These are phyloP conservation scores for Mycena citricolor DNA, from an alignment of 1,284 basidiomycete genomes.

Conservation along the genomic window DNA sequence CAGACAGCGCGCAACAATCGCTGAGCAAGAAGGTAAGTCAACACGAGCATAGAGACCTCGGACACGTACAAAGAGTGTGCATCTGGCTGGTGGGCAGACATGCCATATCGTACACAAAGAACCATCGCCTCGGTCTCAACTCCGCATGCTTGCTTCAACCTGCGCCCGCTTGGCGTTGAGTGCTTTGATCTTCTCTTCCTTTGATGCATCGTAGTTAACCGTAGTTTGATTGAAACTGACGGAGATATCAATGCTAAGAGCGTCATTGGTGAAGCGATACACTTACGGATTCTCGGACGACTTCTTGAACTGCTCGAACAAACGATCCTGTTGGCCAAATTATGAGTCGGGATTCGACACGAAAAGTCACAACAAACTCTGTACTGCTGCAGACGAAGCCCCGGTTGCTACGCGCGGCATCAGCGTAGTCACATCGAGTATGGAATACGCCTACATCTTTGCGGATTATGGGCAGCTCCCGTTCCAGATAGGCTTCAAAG, in stretches of 20 bases:
- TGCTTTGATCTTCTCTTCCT: slow-evolving; percentile 77
- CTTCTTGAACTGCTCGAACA: slow-evolving; percentile 86
- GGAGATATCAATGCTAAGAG: slow-evolving; percentile 2
- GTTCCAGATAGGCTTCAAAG: slow-evolving; percentile 90
- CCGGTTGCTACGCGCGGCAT: slow-evolving; percentile 60
- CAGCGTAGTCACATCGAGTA: slow-evolving; percentile 17
- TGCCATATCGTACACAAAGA: slow-evolving; percentile 6
- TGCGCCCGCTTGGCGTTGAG: slow-evolving; percentile 58
- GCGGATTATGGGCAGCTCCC: slow-evolving; percentile 78
- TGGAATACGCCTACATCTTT: slow-evolving; percentile 55
- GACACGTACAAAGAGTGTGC: too few species aligned
- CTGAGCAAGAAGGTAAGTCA: too few species aligned
- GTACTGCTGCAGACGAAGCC: slow-evolving; percentile 83
- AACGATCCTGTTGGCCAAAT: slow-evolving; percentile 51
- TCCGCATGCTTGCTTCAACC: slow-evolving; percentile 49
- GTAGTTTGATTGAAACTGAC: slow-evolving; percentile 78
- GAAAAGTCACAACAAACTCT: slow-evolving; percentile 45
- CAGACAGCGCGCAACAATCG: too few species aligned
- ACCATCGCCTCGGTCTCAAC: slow-evolving; percentile 1
- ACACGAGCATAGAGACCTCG: too few species aligned
- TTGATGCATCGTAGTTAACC: slow-evolving; percentile 78
- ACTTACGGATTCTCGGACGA: slow-evolving; percentile 85
- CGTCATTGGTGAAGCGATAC: slow-evolving; percentile 12
- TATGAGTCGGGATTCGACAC: slow-evolving; percentile 13
- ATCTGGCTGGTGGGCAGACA: not conserved